A percentile compares a stretch with the other conserved stretches of the same genome.
phyloP scores from a whole-genome alignment of 169 alveolate genomes.

The Cryptosporidium parvum region DNA sequence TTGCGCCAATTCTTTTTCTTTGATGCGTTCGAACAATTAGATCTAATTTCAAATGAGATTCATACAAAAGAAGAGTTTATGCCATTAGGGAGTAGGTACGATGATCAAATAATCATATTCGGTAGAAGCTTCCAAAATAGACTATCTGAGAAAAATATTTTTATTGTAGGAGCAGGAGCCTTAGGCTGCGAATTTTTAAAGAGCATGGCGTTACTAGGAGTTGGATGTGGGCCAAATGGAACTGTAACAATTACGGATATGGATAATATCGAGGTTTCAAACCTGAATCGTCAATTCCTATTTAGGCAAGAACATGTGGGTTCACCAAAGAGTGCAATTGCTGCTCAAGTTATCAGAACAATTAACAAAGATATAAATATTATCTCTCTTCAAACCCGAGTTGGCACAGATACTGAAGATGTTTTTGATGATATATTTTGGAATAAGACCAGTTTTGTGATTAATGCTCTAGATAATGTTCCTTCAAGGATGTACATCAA shows the following conservation, averaged over 20 bases:
- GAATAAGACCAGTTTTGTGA: slow-evolving; percentile 93
- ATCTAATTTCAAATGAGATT: slow-evolving; percentile 76
- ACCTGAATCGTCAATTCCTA: slow-evolving; percentile 96
- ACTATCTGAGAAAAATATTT: slow-evolving; percentile 84
- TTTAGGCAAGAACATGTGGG: slow-evolving; percentile 90
- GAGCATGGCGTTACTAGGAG: slow-evolving; percentile 96
- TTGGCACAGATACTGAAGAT: slow-evolving; percentile 96
- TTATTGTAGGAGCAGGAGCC: slow-evolving; percentile 98
- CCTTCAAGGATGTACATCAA: slow-evolving; percentile 98
- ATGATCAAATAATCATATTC: slow-evolving; percentile 91
- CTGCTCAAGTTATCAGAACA: slow-evolving; percentile 88
- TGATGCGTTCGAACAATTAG: slow-evolving; percentile 93
- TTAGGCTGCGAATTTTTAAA: slow-evolving; percentile 98
- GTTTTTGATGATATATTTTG: slow-evolving; percentile 97
- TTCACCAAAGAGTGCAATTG: slow-evolving; percentile 82
- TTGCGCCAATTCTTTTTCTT: slow-evolving; percentile 94
- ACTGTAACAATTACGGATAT: slow-evolving; percentile 95
- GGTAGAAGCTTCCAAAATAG: slow-evolving; percentile 88
- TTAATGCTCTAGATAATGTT: slow-evolving; percentile 97
- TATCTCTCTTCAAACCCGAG: slow-evolving; percentile 87
- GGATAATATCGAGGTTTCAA: slow-evolving; percentile 97
- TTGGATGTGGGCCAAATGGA: slow-evolving; percentile 91
- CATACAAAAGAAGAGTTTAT: slow-evolving; percentile 79
- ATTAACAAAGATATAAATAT: slow-evolving; percentile 90
- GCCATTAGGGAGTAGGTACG: slow-evolving; percentile 87